Base-by-base conservation (phyloP, 257 asterid genomes). In the Lithospermum erythrorhizon region DNA sequence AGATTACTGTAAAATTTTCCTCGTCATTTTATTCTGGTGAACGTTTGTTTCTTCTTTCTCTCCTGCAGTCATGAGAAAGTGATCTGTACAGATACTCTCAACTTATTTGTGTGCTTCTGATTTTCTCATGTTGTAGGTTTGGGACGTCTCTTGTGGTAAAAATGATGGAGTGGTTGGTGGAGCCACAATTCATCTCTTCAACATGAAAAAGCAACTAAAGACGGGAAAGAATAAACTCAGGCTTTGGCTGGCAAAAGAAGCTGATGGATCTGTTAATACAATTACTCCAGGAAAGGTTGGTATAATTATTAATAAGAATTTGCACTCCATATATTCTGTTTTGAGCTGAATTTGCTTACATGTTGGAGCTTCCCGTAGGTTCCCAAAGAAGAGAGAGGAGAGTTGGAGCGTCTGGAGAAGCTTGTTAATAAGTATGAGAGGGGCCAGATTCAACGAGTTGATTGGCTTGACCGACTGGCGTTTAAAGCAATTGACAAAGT, bases 341-440 rank as follows among this genome's bases (percentile, higher is more conserved):
- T 59, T 35, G 61, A n/a, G 22, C 57, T 53, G 17, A 20, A n/a
- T 20, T 55, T 67, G 61, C 51, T 61, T 22, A 61, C 32, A n/a
- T 70, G 61, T 58, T 59, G 58, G 45, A 61, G 59, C 59, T 58
- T 66, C 49, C 67, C 67, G 27, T 70, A 91, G 98, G 96, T 91
- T 67, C 95, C 98, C 52, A 91, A 80, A 78, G 95, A 84, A 63
- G 97, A 91, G 76, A 87, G 98, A 6, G 97, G 98, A 71, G 98
- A 91, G 65, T 62, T 86, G 74, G 97, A 91, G 75, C 97, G 95
- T n/a, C 65, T 91, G 79, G 95, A 91, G 70, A 91, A 91, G 81
- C 95, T 91, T 71, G 83, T 81, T 9, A 91, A 86, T 69, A 91
- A 88, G 78, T 91, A 88, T 63, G 98, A 91, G 79, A 81, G 98